These are phyloP conservation scores for Danielia oregonensis DNA, from an alignment of 805 yeast genomes.

Conservation along the genomic window DNA sequence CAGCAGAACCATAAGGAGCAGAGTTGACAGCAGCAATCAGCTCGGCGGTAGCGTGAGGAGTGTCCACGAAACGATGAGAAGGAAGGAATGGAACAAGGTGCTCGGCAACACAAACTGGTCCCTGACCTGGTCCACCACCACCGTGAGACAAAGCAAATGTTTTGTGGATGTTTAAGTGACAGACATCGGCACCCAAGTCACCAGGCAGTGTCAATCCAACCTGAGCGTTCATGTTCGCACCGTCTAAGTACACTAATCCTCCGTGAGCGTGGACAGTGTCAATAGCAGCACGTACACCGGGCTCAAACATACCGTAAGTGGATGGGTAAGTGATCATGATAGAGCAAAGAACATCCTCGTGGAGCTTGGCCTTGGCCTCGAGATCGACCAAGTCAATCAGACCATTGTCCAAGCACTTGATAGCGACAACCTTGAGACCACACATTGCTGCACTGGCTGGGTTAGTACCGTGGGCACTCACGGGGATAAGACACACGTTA, in stretches of 20 bases:
- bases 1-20: slow-evolving; percentile 95
- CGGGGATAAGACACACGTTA: slow-evolving; percentile 90
- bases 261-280: slow-evolving; percentile 82
- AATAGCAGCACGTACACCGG: slow-evolving; percentile 80
- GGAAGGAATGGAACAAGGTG: slow-evolving; percentile 84
- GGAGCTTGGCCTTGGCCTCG: slow-evolving; percentile 63
- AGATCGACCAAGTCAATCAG: slow-evolving; percentile 81
- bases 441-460: slow-evolving; percentile 99
- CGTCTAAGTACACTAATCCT: slow-evolving; percentile 96
- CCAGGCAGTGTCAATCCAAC: slow-evolving; percentile 97
- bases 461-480: slow-evolving; percentile 96
- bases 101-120: slow-evolving; percentile 89
- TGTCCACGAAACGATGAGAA: slow-evolving; percentile 57
- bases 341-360: slow-evolving; percentile 73
- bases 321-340: slow-evolving; percentile 97
- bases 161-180: slow-evolving; percentile 94
- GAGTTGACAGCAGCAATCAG: slow-evolving; percentile 78
- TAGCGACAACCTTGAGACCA: slow-evolving; percentile 89
- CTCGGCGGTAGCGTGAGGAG: slow-evolving; percentile 45
- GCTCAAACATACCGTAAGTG: slow-evolving; percentile 94
- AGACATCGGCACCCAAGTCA: slow-evolving; percentile 96
- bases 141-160: slow-evolving; percentile 98
- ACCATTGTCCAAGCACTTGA: slow-evolving; percentile 82
- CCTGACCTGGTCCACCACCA: slow-evolving; percentile 99
- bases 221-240: slow-evolving; percentile 99